Base-by-base conservation (phyloP, 2,329 filamentous ascomycete species). In the Neonectria punicea region DNA sequence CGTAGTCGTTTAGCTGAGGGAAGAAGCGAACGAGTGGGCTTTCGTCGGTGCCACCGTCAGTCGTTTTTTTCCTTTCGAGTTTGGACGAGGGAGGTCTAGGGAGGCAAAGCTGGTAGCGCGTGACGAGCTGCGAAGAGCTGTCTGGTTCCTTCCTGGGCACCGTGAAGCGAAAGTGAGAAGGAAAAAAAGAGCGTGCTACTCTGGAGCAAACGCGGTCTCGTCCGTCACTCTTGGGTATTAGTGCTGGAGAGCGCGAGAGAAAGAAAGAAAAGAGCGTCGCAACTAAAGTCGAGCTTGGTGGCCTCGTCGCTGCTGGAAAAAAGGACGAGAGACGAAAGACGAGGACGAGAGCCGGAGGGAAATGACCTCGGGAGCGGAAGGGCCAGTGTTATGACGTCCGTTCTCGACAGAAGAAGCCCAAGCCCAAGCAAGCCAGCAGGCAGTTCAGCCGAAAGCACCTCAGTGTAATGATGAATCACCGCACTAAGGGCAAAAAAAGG, bases 361-460 rank as follows among this genome's bases (percentile, higher is more conserved):
- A 59, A 63, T 63, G 55, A 55, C 47, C 55, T 30, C 55, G 44
- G 61, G 50, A 58, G 61, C 61, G 53, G 43, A 54, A 50, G 34
- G 43, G 30, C 32, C 41, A 34, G 61, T 39, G 43, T 53, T 59
- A 63, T 63, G 61, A 63, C 61, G 61, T 55, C 56, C 59, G 61
- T 63, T 41, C 58, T 54, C 9, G n/a, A 50, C 55, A 59, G 50
- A 57, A 43, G 50, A 62, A 62, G 54, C 34, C 60, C 54, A 56
- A 39, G 44, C 46, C 46, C 58, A 25, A 25, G 25, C 25, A 25
- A 25, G 25, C 25, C 25, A 63, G 34, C 49, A 54, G 16, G 28
- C 30, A 71, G 67, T 60, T 66, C 70, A 73, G 70, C 67, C 70
- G 70, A 70, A n/a, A 65, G 61, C 66, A 61, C 62, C 65, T 50